These are phyloP conservation scores for Hypericum androsaemum DNA, from an alignment of 345 rosid species.

Conservation along the genomic window DNA sequence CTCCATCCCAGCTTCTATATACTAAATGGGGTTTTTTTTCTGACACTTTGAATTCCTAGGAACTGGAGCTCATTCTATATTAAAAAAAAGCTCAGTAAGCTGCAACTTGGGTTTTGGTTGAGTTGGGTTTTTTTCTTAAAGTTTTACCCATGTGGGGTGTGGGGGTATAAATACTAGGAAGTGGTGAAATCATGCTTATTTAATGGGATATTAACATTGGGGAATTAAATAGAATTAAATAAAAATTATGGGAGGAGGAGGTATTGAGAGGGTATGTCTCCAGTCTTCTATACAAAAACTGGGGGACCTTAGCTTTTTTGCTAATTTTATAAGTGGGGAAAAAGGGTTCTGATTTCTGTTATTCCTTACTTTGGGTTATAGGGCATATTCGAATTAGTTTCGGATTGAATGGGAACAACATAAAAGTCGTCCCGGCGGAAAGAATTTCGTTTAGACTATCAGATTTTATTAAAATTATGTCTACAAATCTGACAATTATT, in stretches of 20 bases:
- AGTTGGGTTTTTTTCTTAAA: conserved; percentile 44
- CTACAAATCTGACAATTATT: too few species aligned
- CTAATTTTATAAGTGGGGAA: too few species aligned
- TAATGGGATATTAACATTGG: neutral
- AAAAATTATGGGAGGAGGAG: too few species aligned
- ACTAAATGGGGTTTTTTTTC: too few species aligned
- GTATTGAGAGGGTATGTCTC: conserved; percentile 28
- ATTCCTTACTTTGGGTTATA: too few species aligned
- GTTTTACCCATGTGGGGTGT: conserved; percentile 55
- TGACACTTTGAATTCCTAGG: conserved; percentile 27
- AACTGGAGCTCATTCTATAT: conserved; percentile 14
- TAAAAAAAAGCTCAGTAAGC: neutral
- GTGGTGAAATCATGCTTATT: conserved; percentile 51
- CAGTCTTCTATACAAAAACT: conserved; percentile 34
- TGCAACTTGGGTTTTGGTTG: conserved; percentile 7
- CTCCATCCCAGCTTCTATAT: conserved; percentile 22
- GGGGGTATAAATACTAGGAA: conserved; percentile 48
- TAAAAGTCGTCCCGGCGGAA: too few species aligned
- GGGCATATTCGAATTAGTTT: too few species aligned
- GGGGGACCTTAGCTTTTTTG: neutral
- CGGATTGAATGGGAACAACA: too few species aligned
- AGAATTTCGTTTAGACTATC: too few species aligned
- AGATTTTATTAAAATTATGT: too few species aligned
- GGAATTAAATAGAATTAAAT: conserved; percentile 3
- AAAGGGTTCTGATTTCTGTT: too few species aligned